Base-by-base conservation (phyloP, 179 eudicot species). In the Drosera spatulata region DNA sequence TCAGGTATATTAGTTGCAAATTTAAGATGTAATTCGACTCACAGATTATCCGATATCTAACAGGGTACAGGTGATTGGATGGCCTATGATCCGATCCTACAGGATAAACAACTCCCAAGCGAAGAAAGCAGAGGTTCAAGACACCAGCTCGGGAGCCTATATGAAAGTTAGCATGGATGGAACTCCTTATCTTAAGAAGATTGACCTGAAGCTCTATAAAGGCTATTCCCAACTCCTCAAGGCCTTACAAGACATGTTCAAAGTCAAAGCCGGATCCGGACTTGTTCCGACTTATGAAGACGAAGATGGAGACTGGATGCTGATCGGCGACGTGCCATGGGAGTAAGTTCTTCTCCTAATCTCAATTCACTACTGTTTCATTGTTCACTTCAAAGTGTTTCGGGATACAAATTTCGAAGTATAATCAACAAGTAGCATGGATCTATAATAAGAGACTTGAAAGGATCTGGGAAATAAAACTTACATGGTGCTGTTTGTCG, bases 131-230 rank as follows among this genome's bases (percentile, higher is more conserved):
- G 61, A 5, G 10, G 54, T 41, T 4, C 64, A 63, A 46, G 48
- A 55, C 44, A 22, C 55, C 11, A 66, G 10, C 22, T 64, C 60
- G 60, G 53, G 66, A 9, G 42, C 64, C 11, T 66, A 59, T 7
- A 70, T 77, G 42, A 77, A 77, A 13, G 81, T 77, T 61, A 73
- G 81, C 71, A 67, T 77, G 81, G 81, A 77, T 15, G 81, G 81
- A 64, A 75, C 78, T 39, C 78, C 81, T 47, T 77, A 56, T 41
- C 70, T 77, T 10, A 70, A 75, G 64, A 77, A 77, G 75, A 41
- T 70, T 22, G 78, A 77, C 56, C 63, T 77, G 7, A 67, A 62
- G 22, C 38, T 53, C 6, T 73, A 70, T 47, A 50, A 64, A 52
- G 60, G 62, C 48, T 77, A 77, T 56, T 51, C 58, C 39, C 69